Conservation (phyloP, 345 rosid genomes). For the Lagerstroemia speciosa region DNA sequence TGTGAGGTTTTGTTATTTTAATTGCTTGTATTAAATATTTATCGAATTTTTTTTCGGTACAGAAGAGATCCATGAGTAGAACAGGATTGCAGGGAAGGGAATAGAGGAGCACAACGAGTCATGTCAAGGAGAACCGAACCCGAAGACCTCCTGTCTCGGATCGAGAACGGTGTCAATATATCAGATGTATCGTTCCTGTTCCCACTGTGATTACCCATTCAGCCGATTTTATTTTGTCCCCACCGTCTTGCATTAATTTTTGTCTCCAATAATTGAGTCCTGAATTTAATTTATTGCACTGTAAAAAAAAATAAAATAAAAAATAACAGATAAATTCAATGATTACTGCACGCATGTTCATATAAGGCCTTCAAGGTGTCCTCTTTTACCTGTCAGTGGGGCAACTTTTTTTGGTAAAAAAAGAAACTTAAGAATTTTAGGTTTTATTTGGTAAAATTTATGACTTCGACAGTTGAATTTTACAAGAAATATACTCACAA, state of each 20-base stretch:
- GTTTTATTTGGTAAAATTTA: not conserved
- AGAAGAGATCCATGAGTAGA: too few relatives aligned
- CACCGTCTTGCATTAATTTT: slow-evolving; percentile 1
- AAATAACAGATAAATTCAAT: not conserved
- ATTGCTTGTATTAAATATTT: not conserved
- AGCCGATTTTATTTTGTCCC: not conserved
- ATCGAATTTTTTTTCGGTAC: too few relatives aligned
- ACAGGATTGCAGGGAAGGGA: too few relatives aligned
- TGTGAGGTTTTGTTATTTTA: not conserved
- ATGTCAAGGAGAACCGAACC: too few relatives aligned
- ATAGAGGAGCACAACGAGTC: too few relatives aligned
- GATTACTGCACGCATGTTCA: not conserved
- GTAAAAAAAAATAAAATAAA: not conserved
- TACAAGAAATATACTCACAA: not conserved
- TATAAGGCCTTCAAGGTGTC: not conserved
- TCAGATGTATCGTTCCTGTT: too few relatives aligned
- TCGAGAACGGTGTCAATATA: too few relatives aligned
- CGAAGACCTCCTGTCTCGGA: too few relatives aligned
- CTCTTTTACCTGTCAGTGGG: not conserved
- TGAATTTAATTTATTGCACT: slow-evolving; percentile 3
- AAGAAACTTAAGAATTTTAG: not conserved
- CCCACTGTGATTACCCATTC: not conserved
- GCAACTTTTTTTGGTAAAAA: not conserved
- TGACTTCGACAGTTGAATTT: not conserved
- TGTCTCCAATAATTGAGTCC: slow-evolving; percentile 4